Base-by-base conservation (phyloP, 2,329 filamentous ascomycete species). In the Penicillium brasilianum region DNA sequence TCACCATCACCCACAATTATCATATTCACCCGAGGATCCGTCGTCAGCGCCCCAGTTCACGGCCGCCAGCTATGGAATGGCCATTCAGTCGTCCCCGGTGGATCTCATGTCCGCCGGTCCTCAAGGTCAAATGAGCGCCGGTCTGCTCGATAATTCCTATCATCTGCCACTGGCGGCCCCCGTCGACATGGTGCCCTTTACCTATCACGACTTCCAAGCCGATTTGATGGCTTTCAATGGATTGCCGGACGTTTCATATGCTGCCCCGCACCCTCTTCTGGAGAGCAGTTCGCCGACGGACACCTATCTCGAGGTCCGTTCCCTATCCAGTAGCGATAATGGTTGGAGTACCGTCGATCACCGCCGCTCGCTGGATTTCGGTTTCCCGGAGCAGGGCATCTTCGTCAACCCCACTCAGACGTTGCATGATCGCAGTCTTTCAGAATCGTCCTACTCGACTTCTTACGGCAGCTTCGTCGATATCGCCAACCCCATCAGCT, bases 351-450 rank as follows among this genome's bases (percentile, higher is more conserved):
- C 90, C 67, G 88, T 97, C 59, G 91, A 95, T 66, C 86, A 87
- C 74, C 88, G 88, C 61, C 88, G 87, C 63, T 90, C 88, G 39
- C 88, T 90, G 68, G 90, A 94, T 68, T 84, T 86, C 36, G 87
- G 85, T 53, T 84, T 84, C 68, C 82, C 85, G 49, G 82, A 88
- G 43, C 80, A 79, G 60, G 80, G 81, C 14, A 88, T 91, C 67
- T 93, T 97, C 72, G 96, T 96, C 83, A 97, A 97, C 78, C 94
- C 94, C 1, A 88, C 90, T 64, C 91, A 97, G 79, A 96, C 93
- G 0, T 82, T 98, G 55, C 94, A 97, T 80, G 85, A 96, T 72
- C 87, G 93, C 68, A 93, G 90, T 57, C 88, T 90, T 70, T 97
- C 93, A 4, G 92, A 96, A 71, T 95, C 92, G 2, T 95, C 91